Evolutionary conservation across 2,329 filamentous ascomycete genomes (phyloP), one percentile per base, ranked within the genome.

Genomic region (Exophiala mesophila): DNA sequence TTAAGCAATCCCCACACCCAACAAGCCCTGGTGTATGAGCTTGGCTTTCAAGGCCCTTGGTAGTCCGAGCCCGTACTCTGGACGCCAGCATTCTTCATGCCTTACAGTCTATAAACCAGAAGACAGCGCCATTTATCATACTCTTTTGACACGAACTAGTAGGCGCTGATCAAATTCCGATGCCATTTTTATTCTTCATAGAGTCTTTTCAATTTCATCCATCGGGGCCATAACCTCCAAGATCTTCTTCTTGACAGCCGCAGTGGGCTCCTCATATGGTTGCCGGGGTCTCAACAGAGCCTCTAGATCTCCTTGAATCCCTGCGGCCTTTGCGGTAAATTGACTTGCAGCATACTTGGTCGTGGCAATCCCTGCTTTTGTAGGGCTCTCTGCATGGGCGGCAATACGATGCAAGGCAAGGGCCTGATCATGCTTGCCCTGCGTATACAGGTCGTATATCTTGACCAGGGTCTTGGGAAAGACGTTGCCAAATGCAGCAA

Each of bases 341-440:
- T 79, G 62, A 2, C 77, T 72, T 0, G 78, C 79, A 0, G 80
- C 82, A 57, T 82, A 84, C 63, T 86, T 85, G n/a, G 76, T 78
- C 2, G 71, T 70, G 6, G 79, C 80, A 53, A 85, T 82, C 4
- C 82, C 82, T 8, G 72, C 70, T 63, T 85, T 85, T 55, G 75
- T 77, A 1, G 77, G 74, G 43, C 74, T 74, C 60, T 86, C 82
- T 0, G 81, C 81, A 38, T 85, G 62, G 5, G 81, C 78, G 0
- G 80, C 77, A 57, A 73, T 73, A 43, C 70, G 65, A 54, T 85
- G 81, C 57, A 85, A 58, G 39, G 65, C 67, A 46, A 82, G 53
- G 1, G 82, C 82, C 55, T 83, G 78, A 1, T 71, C 63, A 4
- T 65, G 58, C 56, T 75, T 74, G 1, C 81, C 80, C 36, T 67